Evolutionary conservation across 106 monocot species (phyloP).

Genomic region (Alisma plantagoaquatica): DNA sequence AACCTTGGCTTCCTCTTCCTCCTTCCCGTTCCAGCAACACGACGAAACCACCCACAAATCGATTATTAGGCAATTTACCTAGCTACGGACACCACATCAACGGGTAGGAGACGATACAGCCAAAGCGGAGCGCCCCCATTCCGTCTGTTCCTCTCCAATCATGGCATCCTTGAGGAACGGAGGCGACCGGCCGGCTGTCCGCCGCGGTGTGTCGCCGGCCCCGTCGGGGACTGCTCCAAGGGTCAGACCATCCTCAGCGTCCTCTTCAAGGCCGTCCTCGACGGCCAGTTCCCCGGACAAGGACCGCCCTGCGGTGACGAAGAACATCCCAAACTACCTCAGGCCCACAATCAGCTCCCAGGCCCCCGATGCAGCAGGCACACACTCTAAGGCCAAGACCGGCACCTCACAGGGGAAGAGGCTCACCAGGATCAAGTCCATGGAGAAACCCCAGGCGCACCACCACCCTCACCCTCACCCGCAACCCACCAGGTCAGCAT

Average conservation of each 20-base stretch:
- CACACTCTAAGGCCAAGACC: background rate
- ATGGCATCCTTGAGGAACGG: background rate
- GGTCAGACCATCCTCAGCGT: too few relatives aligned
- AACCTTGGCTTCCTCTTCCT: background rate
- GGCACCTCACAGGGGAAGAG: background rate
- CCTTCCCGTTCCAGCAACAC: background rate
- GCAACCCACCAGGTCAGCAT: background rate
- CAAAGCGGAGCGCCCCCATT: background rate
- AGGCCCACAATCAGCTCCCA: slow-evolving; percentile 11
- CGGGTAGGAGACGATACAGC: background rate
- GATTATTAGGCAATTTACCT: background rate
- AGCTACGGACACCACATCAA: slow-evolving; percentile 6
- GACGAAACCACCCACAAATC: background rate
- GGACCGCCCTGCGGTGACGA: background rate
- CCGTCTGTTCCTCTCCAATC: background rate
- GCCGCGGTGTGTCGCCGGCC: too few relatives aligned
- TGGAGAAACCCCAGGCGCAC: background rate
- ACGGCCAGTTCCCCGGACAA: slow-evolving; percentile 8
- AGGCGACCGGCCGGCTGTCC: background rate
- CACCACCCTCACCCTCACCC: background rate
- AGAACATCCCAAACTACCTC: slow-evolving; percentile 3
- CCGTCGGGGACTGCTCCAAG: too few relatives aligned
- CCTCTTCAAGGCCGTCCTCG: too few relatives aligned
- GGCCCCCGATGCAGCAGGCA: background rate
- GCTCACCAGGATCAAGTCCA: background rate